These are phyloP conservation scores for Leptomonas seymouri DNA, from an alignment of 208 protist genomes.

Conservation along the genomic window DNA sequence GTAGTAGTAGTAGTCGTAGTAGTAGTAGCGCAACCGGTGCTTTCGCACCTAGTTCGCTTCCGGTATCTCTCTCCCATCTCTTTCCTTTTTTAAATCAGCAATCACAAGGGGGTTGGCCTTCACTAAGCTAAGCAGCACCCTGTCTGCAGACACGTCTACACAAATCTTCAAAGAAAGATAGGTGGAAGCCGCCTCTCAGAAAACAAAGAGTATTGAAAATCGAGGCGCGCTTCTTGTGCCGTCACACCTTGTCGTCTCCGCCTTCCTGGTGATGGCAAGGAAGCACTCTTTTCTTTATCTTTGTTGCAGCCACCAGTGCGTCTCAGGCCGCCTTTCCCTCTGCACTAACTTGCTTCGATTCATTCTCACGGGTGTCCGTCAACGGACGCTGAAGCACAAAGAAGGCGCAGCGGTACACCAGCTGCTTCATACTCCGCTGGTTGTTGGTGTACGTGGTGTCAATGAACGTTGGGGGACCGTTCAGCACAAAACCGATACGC, in stretches of 20 bases:
- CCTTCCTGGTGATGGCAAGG: too few species aligned
- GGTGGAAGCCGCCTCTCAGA: too few species aligned
- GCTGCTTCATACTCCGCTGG: slow-evolving; percentile 91
- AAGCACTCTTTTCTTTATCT: too few species aligned
- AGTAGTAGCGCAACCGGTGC: slow-evolving; percentile 1
- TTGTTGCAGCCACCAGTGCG: not conserved
- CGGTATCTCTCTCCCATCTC: too few species aligned
- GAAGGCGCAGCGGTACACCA: slow-evolving; percentile 90
- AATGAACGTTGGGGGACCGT: slow-evolving; percentile 67
- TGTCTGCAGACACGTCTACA: too few species aligned
- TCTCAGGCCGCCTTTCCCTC: slow-evolving; percentile 1
- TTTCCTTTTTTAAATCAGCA: too few species aligned
- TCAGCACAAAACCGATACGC: slow-evolving; percentile 80
- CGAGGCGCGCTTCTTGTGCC: too few species aligned
- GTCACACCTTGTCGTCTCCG: too few species aligned
- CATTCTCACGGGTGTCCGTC: slow-evolving; percentile 19
- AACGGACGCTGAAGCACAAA: slow-evolving; percentile 82
- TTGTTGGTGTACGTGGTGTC: slow-evolving; percentile 93
- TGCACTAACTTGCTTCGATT: slow-evolving; percentile 1
- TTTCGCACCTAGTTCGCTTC: slow-evolving; percentile 1
- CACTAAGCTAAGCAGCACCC: too few species aligned
- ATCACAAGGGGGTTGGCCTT: too few species aligned
- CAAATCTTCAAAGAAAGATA: too few species aligned
- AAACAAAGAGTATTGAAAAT: too few species aligned
- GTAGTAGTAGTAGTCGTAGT: not conserved